phyloP scores from a whole-genome alignment of 1,284 basidiomycete species.

The Macrocystidia cucumis region DNA sequence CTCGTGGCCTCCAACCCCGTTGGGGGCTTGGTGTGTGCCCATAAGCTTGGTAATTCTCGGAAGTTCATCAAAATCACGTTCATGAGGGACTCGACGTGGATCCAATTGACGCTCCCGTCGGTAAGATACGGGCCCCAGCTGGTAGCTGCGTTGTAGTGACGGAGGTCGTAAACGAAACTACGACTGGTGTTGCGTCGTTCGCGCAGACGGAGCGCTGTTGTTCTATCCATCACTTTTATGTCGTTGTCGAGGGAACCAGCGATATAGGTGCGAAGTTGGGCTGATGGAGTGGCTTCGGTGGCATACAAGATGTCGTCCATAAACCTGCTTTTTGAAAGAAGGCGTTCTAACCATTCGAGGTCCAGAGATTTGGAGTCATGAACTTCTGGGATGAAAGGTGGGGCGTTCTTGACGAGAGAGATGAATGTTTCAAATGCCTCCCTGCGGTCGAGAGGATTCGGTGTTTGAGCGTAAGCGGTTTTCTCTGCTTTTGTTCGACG shows the following conservation, averaged over 20 bases:
- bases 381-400: slow-evolving; percentile 20
- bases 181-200: slow-evolving; percentile 38
- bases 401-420: slow-evolving; percentile 30
- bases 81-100: slow-evolving; percentile 48
- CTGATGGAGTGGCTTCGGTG: slow-evolving; percentile 11
- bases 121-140: slow-evolving; percentile 50
- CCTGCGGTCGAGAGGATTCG: slow-evolving; percentile 20
- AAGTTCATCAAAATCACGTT: slow-evolving; percentile 55
- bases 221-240: slow-evolving; percentile 9
- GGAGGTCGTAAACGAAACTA: slow-evolving; percentile 53
- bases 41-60: slow-evolving; percentile 32
- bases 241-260: slow-evolving; percentile 24
- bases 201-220: slow-evolving; percentile 17
- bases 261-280: slow-evolving; percentile 30
- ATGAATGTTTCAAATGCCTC: slow-evolving; percentile 35
- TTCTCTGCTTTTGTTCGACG: slow-evolving; percentile 32
- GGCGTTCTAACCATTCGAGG: slow-evolving; percentile 30
- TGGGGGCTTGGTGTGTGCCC: slow-evolving; percentile 35
- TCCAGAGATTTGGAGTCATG: slow-evolving; percentile 28
- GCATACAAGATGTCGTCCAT: slow-evolving; percentile 19
- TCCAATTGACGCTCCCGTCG: slow-evolving; percentile 44
- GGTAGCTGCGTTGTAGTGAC: slow-evolving; percentile 41
- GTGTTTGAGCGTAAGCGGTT: slow-evolving; percentile 18
- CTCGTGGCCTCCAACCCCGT: slow-evolving; percentile 40
- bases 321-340: slow-evolving; percentile 26